Conservation (phyloP, 2,329 filamentous ascomycete species). For the Pseudogymnoascus sp. region DNA sequence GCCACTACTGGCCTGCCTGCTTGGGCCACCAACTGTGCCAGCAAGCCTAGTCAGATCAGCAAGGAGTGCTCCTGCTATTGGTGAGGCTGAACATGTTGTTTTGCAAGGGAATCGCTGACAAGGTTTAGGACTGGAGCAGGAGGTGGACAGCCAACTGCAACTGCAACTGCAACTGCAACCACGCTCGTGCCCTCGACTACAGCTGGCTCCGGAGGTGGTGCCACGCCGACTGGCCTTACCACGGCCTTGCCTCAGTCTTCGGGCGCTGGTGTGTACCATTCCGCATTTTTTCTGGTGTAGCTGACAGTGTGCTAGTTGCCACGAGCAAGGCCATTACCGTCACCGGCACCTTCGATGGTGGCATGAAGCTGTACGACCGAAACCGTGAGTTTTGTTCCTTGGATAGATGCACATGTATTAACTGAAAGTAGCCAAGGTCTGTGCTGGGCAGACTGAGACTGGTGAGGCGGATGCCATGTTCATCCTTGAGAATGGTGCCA, state of each 20-base stretch:
- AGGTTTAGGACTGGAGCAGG: neutral
- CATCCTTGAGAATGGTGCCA: conserved; percentile 43
- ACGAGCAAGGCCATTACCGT: conserved; percentile 34
- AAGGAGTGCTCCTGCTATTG: neutral
- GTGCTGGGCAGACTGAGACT: conserved; percentile 12
- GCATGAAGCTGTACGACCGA: conserved; percentile 38
- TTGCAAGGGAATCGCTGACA: neutral
- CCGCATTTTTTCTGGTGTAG: neutral
- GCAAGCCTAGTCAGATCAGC: neutral
- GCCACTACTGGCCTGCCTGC: neutral
- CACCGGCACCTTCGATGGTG: conserved; percentile 39
- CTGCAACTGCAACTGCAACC: neutral
- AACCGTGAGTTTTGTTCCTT: neutral
- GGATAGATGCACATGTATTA: neutral
- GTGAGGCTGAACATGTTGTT: neutral
- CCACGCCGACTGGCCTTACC: neutral
- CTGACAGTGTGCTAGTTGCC: conserved; percentile 17
- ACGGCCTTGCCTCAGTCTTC: neutral
- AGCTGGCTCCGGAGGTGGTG: neutral
- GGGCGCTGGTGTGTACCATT: neutral
- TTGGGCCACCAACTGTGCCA: neutral
- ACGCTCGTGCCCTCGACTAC: neutral
- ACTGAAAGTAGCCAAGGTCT: neutral
- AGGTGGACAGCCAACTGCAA: neutral
- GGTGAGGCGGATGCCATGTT: conserved; percentile 38